Base-by-base conservation (phyloP, 371 early-diverging fungal species). In the Rhizopus stolonifer region DNA sequence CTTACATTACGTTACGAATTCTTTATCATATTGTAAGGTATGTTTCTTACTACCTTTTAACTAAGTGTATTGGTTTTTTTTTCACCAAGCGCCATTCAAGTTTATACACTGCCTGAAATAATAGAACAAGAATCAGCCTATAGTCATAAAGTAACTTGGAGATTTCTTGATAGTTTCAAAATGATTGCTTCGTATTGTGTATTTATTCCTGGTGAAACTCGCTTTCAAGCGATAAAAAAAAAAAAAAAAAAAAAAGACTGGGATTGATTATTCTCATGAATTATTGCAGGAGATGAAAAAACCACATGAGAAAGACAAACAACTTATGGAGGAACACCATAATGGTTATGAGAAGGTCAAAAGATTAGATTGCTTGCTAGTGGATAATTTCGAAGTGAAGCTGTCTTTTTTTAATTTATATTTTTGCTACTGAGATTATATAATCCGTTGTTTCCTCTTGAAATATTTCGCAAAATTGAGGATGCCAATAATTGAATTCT, bases 161-260 rank as follows among this genome's bases (percentile, higher is more conserved):
- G 29, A 23, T 48, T 48, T 33, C 1, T 55, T 22, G 55, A 55
- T 17, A 6, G 22, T 24, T 31, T 55, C 14, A 38, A 31, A 40
- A 32, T 42, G 23, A 43, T 42, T 40, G 44, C 49, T 44, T 49
- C 49, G 2, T 57, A 25, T 38, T 50, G 57, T 21, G 46, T 45
- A 19, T 58, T 51, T 13, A 46, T 58, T 58, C 59, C 59, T 52
- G 59, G 53, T 14, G 59, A 58, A 52, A 53, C 59, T 48, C 43
- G 59, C 26, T n/a, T 58, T 42, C 49, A 58, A 18, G 59, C 53
- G 17, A 58, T 58, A 9, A 53, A 52, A 0, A 15, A 18, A 39
- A 39, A 39, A 4, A 43, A 29, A 7, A 29, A 7, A 43, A 49
- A 50, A 49, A 23, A 46, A 58, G 52, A 51, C 40, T 19, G 46